Percentiles rank a stretch among this genome's conserved stretches.
Evolutionary conservation across 805 yeast genomes (phyloP).

Genomic region (Tetrapisispora iriomotensis): DNA sequence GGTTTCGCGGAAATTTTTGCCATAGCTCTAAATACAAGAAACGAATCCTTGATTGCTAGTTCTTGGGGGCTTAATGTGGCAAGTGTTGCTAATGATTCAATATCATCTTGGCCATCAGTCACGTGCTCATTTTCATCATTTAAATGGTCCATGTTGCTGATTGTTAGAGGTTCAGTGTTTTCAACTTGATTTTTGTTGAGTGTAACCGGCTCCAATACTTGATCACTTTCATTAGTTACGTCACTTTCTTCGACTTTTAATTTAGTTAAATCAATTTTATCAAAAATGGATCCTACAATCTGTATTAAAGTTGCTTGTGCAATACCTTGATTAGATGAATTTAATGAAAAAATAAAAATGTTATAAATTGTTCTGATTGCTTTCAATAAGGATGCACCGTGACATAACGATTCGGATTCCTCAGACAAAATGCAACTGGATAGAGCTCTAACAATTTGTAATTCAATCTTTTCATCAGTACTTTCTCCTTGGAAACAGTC

Average conservation of each 20-base stretch:
- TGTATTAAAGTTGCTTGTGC: slow-evolving; percentile 95
- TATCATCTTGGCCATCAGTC: slow-evolving; percentile 33
- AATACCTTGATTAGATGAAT: slow-evolving; percentile 77
- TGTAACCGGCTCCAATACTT: too few relatives aligned
- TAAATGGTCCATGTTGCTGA: slow-evolving; percentile 49
- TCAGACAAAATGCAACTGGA: slow-evolving; percentile 81
- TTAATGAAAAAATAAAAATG: slow-evolving; percentile 75
- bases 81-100: slow-evolving; percentile 3
- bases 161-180: slow-evolving; percentile 36
- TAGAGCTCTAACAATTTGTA: slow-evolving; percentile 87
- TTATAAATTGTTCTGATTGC: slow-evolving; percentile 92
- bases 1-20: slow-evolving; percentile 83
- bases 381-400: slow-evolving; percentile 78
- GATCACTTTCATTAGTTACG: slow-evolving; percentile 16
- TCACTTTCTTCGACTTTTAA: slow-evolving; percentile 24
- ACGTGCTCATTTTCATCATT: slow-evolving; percentile 47
- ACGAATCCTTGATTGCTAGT: slow-evolving; percentile 77
- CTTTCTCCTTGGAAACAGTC: slow-evolving; percentile 87
- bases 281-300: slow-evolving; percentile 77
- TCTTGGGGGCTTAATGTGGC: slow-evolving; percentile 39
- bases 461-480: slow-evolving; percentile 78
- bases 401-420: slow-evolving; percentile 58
- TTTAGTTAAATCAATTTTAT: slow-evolving; percentile 36
- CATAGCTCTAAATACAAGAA: slow-evolving; percentile 87
- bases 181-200: slow-evolving; percentile 21